Base-by-base conservation (phyloP, 495 filamentous ascomycete genomes). In the Aspergillus olivimuriae region DNA sequence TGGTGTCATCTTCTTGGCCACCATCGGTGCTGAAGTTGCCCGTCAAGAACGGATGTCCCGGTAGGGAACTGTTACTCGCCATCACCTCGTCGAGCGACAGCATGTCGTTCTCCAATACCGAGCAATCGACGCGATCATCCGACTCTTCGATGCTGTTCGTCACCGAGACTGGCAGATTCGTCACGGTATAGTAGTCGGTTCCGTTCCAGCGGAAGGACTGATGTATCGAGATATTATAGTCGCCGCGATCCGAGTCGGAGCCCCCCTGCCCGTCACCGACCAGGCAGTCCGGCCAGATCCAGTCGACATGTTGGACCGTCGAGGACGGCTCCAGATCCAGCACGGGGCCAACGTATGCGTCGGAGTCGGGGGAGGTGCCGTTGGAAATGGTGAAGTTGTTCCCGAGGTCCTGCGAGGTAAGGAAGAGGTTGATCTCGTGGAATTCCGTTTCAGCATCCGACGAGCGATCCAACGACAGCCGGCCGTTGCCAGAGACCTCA, bases 301-400 rank as follows among this genome's bases (percentile, higher is more conserved):
- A 84, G 51, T 79, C 80, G 32, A 84, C 75, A 55, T 84, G 80
- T 56, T 84, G 84, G 20, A 84, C 82, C 0, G 81, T 84, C 46
- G 77, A 80, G 8, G 74, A 73, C 1, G 73, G 65, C 50, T 84
- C 81, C 32, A 77, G 72, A 35, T 61, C 53, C 64, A 84, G 75
- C 36, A 84, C 76, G 20, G 80, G 70, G 1, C 78, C 80, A 11
- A 82, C 62, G 37, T 73, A 80, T 26, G 72, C 72, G 38, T 71
- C 69, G 40, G 66, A 63, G n/a, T 65, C 22, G 6, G 59, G 40
- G 18, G 63, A 63, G 30, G 77, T 80, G 39, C 77, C 80, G 57
- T 84, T 84, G 30, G 76, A 78, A 41, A 84, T 79, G 20, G 82
- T 84, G 54, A 86, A 80, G 58, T 84, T 86, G 45, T 70, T 73